A percentile compares a stretch with the other conserved stretches of the same genome.
These are phyloP conservation scores for Suhomyces bribrorum DNA, from an alignment of 1,139 yeast species.

Conservation along the genomic window DNA sequence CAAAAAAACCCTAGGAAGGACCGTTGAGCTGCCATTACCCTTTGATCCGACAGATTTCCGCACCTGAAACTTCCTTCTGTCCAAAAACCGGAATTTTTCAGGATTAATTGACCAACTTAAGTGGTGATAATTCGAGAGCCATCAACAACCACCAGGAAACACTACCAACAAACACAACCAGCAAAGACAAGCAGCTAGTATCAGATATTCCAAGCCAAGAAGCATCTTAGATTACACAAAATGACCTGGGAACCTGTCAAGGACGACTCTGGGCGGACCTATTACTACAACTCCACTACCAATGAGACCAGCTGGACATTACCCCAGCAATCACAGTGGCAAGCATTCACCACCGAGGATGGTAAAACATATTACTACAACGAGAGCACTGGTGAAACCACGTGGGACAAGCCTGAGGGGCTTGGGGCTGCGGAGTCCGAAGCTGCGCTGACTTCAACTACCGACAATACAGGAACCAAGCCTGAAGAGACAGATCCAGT, in stretches of 20 bases:
- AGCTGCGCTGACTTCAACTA: background rate
- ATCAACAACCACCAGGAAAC: too few relatives aligned
- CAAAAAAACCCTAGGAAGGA: too few relatives aligned
- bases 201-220: too few relatives aligned
- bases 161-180: background rate
- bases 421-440: constrained; percentile 13
- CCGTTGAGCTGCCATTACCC: too few relatives aligned
- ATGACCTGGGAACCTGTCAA: constrained; percentile 61
- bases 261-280: constrained; percentile 67
- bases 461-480: constrained; percentile 2
- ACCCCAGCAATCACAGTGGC: constrained; percentile 72
- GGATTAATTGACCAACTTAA: too few relatives aligned
- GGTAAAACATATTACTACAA: constrained; percentile 76
- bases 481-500: constrained; percentile 7
- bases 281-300: constrained; percentile 69
- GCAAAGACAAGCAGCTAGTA: too few relatives aligned
- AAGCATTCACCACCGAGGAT: constrained; percentile 63
- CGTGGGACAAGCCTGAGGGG: constrained; percentile 76
- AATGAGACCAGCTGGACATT: constrained; percentile 81
- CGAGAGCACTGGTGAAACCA: constrained; percentile 61
- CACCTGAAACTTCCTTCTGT: too few relatives aligned
- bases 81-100: too few relatives aligned
- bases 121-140: too few relatives aligned
- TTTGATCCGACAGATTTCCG: too few relatives aligned
- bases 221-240: constrained; percentile 1